These are phyloP conservation scores for Tubosaeta brunneosetosa DNA, from an alignment of 768 basidiomycete genomes.

Conservation along the genomic window DNA sequence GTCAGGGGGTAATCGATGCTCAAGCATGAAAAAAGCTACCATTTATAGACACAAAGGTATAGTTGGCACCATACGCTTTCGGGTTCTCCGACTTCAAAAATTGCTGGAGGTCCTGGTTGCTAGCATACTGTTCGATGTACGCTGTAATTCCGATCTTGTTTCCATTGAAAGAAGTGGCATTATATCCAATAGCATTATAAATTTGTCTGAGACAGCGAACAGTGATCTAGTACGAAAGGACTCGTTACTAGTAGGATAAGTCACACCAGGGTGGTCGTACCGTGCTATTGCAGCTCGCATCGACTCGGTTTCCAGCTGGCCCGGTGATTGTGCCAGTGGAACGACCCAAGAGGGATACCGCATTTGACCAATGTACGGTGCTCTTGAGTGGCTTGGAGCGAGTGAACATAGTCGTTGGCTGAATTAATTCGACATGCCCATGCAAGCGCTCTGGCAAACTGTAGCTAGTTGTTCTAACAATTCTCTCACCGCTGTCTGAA, in stretches of 20 bases:
- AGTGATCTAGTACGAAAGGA: constrained; percentile 37
- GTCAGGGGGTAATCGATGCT: constrained; percentile 4
- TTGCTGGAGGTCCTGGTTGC: constrained; percentile 44
- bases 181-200: constrained; percentile 49
- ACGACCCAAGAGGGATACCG: constrained; percentile 1
- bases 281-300: constrained; percentile 44
- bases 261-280: constrained; percentile 4
- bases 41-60: constrained; percentile 50
- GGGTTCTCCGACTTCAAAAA: constrained; percentile 43
- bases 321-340: constrained; percentile 18
- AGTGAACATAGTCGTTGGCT: constrained; percentile 68
- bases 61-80: constrained; percentile 34
- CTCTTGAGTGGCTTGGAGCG: constrained; percentile 41
- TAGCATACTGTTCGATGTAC: constrained; percentile 52
- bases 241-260: not conserved
- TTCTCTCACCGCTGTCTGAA: constrained; percentile 27
- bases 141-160: constrained; percentile 54
- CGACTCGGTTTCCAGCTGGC: constrained; percentile 37
- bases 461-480: constrained; percentile 64
- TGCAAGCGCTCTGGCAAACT: constrained; percentile 58
- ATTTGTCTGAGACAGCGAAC: constrained; percentile 50
- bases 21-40: constrained; percentile 32
- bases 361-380: constrained; percentile 33
- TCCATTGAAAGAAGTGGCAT: constrained; percentile 35
- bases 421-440: constrained; percentile 60